Evolutionary conservation across 371 early-diverging fungal genomes (phyloP).

Genomic region (Mucor sp.): DNA sequence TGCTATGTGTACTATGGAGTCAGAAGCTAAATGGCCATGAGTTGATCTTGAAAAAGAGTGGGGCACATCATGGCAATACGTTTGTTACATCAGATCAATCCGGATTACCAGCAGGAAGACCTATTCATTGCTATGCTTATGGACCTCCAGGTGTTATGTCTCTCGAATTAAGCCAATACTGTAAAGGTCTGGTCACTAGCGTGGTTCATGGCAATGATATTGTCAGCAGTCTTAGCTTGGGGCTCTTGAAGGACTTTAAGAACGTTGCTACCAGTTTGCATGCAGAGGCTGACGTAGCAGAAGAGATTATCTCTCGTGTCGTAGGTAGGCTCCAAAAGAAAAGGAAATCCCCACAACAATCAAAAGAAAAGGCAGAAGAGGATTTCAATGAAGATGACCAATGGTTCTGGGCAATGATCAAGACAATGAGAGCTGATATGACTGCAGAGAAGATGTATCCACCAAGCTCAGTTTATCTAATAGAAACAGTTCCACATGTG

Average conservation of each 20-base stretch:
- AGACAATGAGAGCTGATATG: constrained; percentile 83
- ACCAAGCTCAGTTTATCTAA: constrained; percentile 55
- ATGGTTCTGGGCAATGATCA: constrained; percentile 83
- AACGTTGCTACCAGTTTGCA: constrained; percentile 70
- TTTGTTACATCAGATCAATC: constrained; percentile 68
- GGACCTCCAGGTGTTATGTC: constrained; percentile 77
- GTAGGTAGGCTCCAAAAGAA: constrained; percentile 47
- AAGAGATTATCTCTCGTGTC: constrained; percentile 69
- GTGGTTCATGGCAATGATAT: constrained; percentile 78
- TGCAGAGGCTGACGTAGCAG: constrained; percentile 64
- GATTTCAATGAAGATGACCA: constrained; percentile 52
- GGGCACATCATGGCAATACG: constrained; percentile 23
- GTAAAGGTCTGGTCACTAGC: constrained; percentile 73
- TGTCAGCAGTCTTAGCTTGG: constrained; percentile 75
- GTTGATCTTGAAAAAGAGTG: not conserved
- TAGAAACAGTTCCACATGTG: constrained; percentile 55
- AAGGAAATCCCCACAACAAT: not conserved
- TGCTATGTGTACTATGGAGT: constrained; percentile 76
- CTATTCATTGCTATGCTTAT: constrained; percentile 78
- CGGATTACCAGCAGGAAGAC: constrained; percentile 70
- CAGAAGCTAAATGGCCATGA: constrained; percentile 24
- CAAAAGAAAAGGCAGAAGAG: constrained; percentile 8
- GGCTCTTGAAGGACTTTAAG: constrained; percentile 74
- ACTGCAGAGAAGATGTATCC: constrained; percentile 80
- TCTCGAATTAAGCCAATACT: constrained; percentile 65